phyloP scores from a whole-genome alignment of 2,329 filamentous ascomycete species.

The Septoria linicola region DNA sequence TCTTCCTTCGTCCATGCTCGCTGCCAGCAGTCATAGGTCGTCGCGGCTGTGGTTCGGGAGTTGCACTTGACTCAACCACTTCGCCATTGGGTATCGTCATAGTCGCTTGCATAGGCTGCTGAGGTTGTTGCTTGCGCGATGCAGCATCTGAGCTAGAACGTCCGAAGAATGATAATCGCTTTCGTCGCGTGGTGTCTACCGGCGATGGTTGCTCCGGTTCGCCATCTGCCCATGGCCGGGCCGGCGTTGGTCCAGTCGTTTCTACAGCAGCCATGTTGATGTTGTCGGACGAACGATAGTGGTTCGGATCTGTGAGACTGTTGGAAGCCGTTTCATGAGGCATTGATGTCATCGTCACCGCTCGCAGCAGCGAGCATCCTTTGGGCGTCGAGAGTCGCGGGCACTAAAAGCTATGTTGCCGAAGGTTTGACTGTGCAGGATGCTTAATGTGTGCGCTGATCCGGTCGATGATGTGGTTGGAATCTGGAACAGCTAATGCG shows the following conservation, averaged over 20 bases:
- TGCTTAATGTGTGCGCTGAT: conserved; percentile 6
- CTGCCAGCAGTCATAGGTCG: conserved; percentile 23
- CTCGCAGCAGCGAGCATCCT: conserved; percentile 13
- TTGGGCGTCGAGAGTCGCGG: conserved; percentile 18
- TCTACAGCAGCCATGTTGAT: conserved; percentile 13
- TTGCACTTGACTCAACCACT: not conserved
- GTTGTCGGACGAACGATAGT: conserved; percentile 9
- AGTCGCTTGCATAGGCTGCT: conserved; percentile 18
- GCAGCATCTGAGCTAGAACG: conserved; percentile 28
- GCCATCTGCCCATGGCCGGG: conserved; percentile 13
- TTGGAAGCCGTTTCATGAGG: conserved; percentile 5
- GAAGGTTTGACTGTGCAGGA: conserved; percentile 19
- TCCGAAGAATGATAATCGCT: conserved; percentile 32
- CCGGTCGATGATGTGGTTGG: not conserved
- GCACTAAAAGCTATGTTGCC: conserved; percentile 11
- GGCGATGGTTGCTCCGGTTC: conserved; percentile 17
- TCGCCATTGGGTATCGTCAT: conserved; percentile 12
- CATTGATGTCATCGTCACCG: conserved; percentile 19
- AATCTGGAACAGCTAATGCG: not conserved
- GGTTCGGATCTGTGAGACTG: conserved; percentile 8
- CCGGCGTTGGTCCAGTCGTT: conserved; percentile 9
- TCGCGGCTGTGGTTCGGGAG: conserved; percentile 7
- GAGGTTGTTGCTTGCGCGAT: conserved; percentile 15
- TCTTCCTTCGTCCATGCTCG: conserved; percentile 21
- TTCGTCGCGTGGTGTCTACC: conserved; percentile 23